Evolutionary conservation across 768 basidiomycete genomes (phyloP), one percentile per base, ranked within the genome.

Genomic region (Galerina sulciceps): DNA sequence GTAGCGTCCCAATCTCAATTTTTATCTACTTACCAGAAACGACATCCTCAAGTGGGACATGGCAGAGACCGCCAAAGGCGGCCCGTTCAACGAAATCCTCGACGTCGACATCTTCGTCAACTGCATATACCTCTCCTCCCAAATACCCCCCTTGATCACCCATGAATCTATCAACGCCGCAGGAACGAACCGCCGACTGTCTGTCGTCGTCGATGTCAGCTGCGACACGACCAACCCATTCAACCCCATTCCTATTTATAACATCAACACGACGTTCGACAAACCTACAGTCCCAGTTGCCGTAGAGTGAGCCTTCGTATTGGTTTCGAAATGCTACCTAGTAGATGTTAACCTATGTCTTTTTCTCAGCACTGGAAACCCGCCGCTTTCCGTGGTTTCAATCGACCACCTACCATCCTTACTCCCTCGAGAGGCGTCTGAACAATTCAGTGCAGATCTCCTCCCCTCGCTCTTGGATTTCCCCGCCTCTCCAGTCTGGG

Each of bases 171-270:
- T 97, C 62, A 74, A 74, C 15, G 80, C 81, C 18, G 92, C 91
- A 13, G 94, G 95, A 22, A 74, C 78, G 54, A 65, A 75, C 13
- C 82, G 97, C 58, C 80, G 81, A 57, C 75, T 99, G 59, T 80
- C 85, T 20, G 88, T 96, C 23, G 87, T 98, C 46, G 97, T 98
- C 22, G 97, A 99, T 66, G 97, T 99, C 66, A 96, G 94, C 72
- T 99, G 97, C 79, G 97, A 99, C 73, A 99, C 96, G 18, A 99
- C 95, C 53, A 99, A 99, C 74, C 96, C 97, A 14, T 90, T 90
- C 83, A 99, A 99, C 74, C 97, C 97, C 0, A 91, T 99, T 64
- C 97, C 97, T 8, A 89, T 99, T 60, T 99, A 99, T 77, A 80
- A 70, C 55, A 83, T 95, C 76, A 98, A 97, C 76, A 99, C 96